These are phyloP conservation scores for Alternaria triticimaculans DNA, from an alignment of 2,329 filamentous ascomycete genomes.

Conservation along the genomic window DNA sequence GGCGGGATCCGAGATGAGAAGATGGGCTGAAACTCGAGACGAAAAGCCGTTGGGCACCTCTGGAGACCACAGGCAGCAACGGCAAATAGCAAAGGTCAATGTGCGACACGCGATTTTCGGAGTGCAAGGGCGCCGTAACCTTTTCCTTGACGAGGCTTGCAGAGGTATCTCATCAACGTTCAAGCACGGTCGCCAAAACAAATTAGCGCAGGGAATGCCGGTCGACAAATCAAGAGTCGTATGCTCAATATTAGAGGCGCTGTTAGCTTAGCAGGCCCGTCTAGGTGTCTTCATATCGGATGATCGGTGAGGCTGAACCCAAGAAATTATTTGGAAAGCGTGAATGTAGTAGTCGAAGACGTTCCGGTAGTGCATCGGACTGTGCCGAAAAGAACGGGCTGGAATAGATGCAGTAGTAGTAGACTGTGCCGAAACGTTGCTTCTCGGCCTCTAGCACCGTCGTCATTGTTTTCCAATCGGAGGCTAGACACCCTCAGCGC, in stretches of 20 bases:
- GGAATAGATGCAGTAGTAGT: neutral
- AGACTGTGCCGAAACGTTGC: neutral
- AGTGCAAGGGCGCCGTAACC: constrained; percentile 7
- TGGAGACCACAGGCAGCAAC: neutral
- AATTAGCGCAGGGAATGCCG: constrained; percentile 13
- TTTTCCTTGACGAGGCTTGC: constrained; percentile 7
- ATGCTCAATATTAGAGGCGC: constrained; percentile 1
- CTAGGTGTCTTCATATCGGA: constrained; percentile 9
- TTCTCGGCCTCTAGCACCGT: neutral
- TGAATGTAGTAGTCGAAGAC: neutral
- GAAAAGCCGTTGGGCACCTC: neutral
- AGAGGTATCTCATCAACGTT: neutral
- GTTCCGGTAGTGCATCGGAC: neutral
- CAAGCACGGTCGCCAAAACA: constrained; percentile 16
- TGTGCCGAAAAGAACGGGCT: neutral
- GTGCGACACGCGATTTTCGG: neutral
- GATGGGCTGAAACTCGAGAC: constrained; percentile 10
- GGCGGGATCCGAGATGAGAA: constrained; percentile 7
- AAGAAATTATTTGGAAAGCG: neutral
- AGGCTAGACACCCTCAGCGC: neutral
- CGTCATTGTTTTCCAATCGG: neutral
- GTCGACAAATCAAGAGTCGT: constrained; percentile 13
- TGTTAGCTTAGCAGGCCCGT: constrained; percentile 7
- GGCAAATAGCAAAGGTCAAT: neutral
- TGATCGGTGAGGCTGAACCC: neutral